Evolutionary conservation across 106 monocot genomes (phyloP).

Genomic region (Acorus calamus): DNA sequence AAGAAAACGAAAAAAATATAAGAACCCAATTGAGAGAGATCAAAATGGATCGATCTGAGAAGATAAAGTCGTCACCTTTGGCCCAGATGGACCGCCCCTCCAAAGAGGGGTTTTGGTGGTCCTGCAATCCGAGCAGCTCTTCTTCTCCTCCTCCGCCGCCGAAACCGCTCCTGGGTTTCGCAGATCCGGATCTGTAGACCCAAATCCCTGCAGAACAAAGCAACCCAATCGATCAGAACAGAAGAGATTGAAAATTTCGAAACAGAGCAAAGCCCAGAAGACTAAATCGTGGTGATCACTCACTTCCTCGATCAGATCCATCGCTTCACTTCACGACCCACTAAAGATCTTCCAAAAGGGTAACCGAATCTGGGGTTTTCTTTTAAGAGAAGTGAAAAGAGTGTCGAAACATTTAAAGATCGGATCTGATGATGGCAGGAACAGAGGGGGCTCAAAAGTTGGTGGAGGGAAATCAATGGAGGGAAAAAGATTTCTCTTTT

Average conservation of each 20-base stretch:
- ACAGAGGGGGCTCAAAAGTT: too few species aligned
- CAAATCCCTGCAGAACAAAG: not conserved
- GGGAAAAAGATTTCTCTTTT: too few species aligned
- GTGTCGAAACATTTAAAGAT: too few species aligned
- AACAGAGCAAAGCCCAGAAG: too few species aligned
- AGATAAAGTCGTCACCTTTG: constrained; percentile 15
- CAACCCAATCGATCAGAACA: not conserved
- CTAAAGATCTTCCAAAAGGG: too few species aligned
- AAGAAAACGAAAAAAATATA: not conserved
- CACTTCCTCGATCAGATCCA: too few species aligned
- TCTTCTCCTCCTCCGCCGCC: constrained; percentile 9
- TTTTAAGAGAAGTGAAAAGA: too few species aligned
- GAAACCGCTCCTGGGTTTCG: constrained; percentile 5
- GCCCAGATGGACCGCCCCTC: constrained; percentile 37
- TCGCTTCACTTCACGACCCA: too few species aligned
- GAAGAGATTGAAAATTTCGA: not conserved
- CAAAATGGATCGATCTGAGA: not conserved
- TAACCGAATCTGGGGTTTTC: too few species aligned
- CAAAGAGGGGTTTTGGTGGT: constrained; percentile 46
- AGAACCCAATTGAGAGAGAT: not conserved
- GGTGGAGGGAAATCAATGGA: too few species aligned
- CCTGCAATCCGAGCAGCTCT: constrained; percentile 25
- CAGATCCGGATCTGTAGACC: constrained; percentile 10
- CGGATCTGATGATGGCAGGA: too few species aligned
- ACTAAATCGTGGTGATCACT: too few species aligned